Conservation (phyloP, 805 yeast species). For the Kuraishia molischiana region DNA sequence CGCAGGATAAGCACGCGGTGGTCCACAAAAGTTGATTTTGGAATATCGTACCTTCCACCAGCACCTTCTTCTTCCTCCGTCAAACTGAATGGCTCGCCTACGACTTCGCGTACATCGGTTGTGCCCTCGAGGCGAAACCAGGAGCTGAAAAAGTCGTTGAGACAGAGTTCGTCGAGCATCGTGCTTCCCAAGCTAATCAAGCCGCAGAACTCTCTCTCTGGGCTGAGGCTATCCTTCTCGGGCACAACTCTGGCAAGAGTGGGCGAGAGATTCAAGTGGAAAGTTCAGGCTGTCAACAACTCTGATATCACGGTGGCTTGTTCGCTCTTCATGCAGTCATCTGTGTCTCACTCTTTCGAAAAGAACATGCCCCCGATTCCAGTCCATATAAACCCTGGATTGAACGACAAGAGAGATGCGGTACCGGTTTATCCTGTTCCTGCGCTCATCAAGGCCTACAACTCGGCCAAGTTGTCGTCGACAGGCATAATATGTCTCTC, state of each 20-base stretch:
- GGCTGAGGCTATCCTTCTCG: conserved; percentile 42
- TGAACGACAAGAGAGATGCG: conserved; percentile 11
- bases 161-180: conserved; percentile 7
- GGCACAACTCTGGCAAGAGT: conserved; percentile 53
- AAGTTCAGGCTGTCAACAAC: conserved; percentile 55
- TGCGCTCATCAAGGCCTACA: conserved; percentile 16
- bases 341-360: conserved; percentile 22
- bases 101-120: conserved; percentile 8
- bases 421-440: conserved; percentile 18
- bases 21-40: conserved; percentile 26
- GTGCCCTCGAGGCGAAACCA: conserved; percentile 22
- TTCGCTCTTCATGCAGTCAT: conserved; percentile 35
- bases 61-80: conserved; percentile 3
- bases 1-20: conserved; percentile 20
- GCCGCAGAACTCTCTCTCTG: conserved; percentile 12
- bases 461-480: conserved; percentile 20
- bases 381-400: neutral
- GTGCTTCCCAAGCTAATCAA: conserved; percentile 5
- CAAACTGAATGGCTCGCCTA: neutral
- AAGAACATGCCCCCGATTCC: conserved; percentile 27
- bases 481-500: conserved; percentile 52
- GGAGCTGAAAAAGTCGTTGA: conserved; percentile 8
- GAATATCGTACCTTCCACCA: conserved; percentile 2
- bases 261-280: conserved; percentile 56
- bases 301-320: conserved; percentile 40